These are phyloP conservation scores for Trichophyton mentagrophytes DNA, from an alignment of 2,329 filamentous ascomycete genomes.

Conservation along the genomic window DNA sequence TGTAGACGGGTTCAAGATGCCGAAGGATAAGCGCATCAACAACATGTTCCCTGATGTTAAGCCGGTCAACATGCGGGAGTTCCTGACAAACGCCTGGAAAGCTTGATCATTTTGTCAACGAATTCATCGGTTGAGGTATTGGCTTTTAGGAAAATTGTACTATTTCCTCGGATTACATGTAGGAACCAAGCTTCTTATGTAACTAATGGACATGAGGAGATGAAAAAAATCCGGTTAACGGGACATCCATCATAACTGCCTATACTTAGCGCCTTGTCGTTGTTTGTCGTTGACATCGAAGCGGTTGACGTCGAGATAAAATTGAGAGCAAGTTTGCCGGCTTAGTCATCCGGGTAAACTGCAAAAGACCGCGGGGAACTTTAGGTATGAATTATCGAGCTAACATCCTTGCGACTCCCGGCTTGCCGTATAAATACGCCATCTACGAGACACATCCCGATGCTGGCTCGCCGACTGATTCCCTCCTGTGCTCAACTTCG, in stretches of 20 bases:
- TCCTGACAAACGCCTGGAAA: neutral
- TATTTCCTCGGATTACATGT: no score
- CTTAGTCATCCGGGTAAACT: neutral
- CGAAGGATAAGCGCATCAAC: neutral
- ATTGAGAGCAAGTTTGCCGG: neutral
- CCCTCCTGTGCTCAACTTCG: neutral
- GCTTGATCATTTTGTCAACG: neutral
- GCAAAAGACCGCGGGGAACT: neutral
- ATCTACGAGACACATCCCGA: neutral
- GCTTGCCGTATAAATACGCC: neutral
- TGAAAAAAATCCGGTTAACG: no score
- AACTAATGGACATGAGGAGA: no score
- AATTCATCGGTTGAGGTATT: no score
- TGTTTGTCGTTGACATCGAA: neutral
- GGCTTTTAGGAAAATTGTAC: no score
- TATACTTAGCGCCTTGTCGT: no score
- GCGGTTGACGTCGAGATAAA: neutral
- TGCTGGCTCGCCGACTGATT: neutral
- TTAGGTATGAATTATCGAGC: neutral
- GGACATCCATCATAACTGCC: no score
- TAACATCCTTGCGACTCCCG: neutral
- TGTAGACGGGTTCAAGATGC: neutral
- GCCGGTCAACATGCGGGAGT: neutral
- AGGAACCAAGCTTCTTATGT: no score
- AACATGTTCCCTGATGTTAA: conserved; percentile 1